phyloP scores from a whole-genome alignment of 495 filamentous ascomycete genomes.

The Collariella sp. region DNA sequence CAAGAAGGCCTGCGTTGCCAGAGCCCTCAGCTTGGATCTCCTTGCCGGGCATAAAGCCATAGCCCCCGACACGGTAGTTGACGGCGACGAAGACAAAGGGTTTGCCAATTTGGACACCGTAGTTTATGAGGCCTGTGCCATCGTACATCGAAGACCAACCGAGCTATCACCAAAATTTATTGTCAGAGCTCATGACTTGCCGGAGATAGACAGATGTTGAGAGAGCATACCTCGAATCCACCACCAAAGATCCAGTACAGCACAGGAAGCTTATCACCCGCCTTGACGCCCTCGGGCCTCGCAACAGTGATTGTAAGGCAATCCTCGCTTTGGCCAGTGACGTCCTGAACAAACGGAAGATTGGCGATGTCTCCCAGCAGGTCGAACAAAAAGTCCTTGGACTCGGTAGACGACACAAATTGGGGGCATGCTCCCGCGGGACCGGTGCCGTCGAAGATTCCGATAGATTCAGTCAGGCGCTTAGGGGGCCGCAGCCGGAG shows the following conservation, averaged over 20 bases:
- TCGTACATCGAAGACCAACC: conserved; percentile 51
- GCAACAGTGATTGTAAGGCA: conserved; percentile 59
- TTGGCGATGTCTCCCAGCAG: conserved; percentile 46
- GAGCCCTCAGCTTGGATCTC: conserved; percentile 59
- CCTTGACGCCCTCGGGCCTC: conserved; percentile 50
- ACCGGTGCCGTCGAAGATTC: conserved; percentile 43
- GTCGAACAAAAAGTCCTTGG: conserved; percentile 31
- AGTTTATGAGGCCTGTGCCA: conserved; percentile 42
- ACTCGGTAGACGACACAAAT: conserved; percentile 39
- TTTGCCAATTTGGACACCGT: conserved; percentile 47
- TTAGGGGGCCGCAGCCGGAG: conserved; percentile 38
- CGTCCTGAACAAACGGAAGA: conserved; percentile 49
- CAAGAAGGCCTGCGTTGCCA: conserved; percentile 52
- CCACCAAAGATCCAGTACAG: conserved; percentile 73
- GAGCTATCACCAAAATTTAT: conserved; percentile 20
- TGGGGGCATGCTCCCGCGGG: conserved; percentile 48
- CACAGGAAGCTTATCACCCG: conserved; percentile 52
- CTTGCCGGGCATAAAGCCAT: conserved; percentile 52
- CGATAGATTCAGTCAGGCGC: conserved; percentile 34
- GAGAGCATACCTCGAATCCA: conserved; percentile 46
- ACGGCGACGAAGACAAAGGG: conserved; percentile 55
- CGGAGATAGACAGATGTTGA: not conserved
- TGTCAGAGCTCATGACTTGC: too few species aligned
- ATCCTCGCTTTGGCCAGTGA: conserved; percentile 45
- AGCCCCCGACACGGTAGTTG: conserved; percentile 54